Base-by-base conservation (phyloP, 1,284 basidiomycete species). In the Ustilago xerochloae region DNA sequence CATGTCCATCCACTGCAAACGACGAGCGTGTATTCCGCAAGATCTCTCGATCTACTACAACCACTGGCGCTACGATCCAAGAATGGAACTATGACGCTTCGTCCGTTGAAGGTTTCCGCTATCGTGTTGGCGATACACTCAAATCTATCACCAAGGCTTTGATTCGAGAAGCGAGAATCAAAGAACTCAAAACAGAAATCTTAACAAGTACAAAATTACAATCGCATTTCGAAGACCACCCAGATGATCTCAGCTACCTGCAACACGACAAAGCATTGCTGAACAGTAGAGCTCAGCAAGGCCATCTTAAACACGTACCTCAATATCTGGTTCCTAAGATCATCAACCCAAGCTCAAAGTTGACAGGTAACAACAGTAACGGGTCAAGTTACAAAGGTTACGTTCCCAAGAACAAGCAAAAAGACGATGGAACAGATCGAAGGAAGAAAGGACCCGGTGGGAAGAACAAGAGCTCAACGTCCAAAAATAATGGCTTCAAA, bases 211-310 rank as follows among this genome's bases (percentile, higher is more conserved):
- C 97, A 78, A 98, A 96, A 85, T 88, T 99, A 60, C 79, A 97
- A 93, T 92, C 94, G 2, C 96, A 99, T 85, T 99, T 99, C 70
- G 95, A 98, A 80, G 95, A 98, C 80, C 96, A 99, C 82, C 97
- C 97, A 0, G 87, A 93, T 8, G 96, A 98, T 82, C 87, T 98
- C 18, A 93, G 94, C 55, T 98, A 91, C 83, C 87, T 99, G 30
- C 90, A 93, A 6, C 97, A 99, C 85, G 97, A 99, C 85, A 94
- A 94, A 77, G 91, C 94, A 2, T 86, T 98, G 12, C 93, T 96
- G 81, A 92, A 93, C 0, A 91, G 91, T 20, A 88, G 94, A 38
- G 88, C 95, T 10, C 93, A 95, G 81, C 72, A 77, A 22, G 18
- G 28, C 1, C 96, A 99, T 82, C 91, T 99, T 89, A 97, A 97